phyloP scores from a whole-genome alignment of 2,329 filamentous ascomycete genomes.

The Cladophialophora bantiana region DNA sequence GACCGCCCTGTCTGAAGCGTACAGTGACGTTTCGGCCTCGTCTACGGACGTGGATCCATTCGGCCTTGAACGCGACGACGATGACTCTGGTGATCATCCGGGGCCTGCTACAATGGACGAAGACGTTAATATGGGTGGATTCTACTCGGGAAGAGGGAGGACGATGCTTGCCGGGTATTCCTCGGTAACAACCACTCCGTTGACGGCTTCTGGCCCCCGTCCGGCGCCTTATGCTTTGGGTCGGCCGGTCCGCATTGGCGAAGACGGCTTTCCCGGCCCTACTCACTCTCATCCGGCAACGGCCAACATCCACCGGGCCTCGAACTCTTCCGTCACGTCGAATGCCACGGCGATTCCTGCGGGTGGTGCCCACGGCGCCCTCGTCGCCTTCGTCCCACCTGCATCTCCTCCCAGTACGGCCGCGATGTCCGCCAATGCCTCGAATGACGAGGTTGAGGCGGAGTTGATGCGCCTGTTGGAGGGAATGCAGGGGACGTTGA shows the following conservation, averaged over 20 bases:
- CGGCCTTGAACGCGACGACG: conserved; percentile 36
- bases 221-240: conserved; percentile 31
- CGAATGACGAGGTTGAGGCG: conserved; percentile 46
- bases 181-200: conserved; percentile 20
- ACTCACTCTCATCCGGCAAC: conserved; percentile 19
- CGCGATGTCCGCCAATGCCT: conserved; percentile 49
- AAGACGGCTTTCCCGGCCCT: conserved; percentile 32
- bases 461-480: conserved; percentile 53
- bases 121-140: conserved; percentile 29
- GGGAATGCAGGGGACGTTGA: conserved; percentile 50
- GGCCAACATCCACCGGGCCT: conserved; percentile 18
- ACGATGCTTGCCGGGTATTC: conserved; percentile 33
- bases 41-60: conserved; percentile 41
- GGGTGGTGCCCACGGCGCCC: conserved; percentile 13
- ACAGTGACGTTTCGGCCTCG: conserved; percentile 36
- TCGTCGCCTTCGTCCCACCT: conserved; percentile 47
- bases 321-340: conserved; percentile 14
- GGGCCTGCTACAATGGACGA: conserved; percentile 38
- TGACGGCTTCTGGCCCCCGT: conserved; percentile 31
- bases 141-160: conserved; percentile 36
- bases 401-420: conserved; percentile 49
- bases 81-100: conserved; percentile 27
- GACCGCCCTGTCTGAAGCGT: conserved; percentile 38
- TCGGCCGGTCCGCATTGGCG: conserved; percentile 27
- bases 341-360: conserved; percentile 23